Evolutionary conservation across 1,139 yeast species (phyloP).

Genomic region (Debaryomyces nepalensis): DNA sequence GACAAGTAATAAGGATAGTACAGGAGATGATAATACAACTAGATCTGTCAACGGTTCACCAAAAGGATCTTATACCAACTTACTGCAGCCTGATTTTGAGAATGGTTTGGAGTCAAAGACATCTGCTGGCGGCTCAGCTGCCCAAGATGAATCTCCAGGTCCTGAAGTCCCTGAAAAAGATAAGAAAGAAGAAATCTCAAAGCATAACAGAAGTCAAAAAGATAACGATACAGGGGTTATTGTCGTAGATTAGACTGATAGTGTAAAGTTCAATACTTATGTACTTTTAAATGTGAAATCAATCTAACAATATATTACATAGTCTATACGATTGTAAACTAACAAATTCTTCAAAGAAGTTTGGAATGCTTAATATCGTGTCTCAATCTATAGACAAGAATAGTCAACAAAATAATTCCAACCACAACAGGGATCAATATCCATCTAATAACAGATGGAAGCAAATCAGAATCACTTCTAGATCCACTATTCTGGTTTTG

Average conservation of each 20-base stretch:
- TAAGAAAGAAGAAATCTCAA: conserved; percentile 4
- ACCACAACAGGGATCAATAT: conserved; percentile 47
- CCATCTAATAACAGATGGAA: conserved; percentile 39
- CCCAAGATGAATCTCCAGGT: conserved; percentile 32
- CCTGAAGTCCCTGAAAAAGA: conserved; percentile 8
- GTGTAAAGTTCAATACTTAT: background rate
- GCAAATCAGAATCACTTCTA: conserved; percentile 18
- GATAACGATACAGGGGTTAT: conserved; percentile 4
- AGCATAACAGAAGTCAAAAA: conserved; percentile 1
- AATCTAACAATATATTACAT: conserved; percentile 8
- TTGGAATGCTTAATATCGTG: conserved; percentile 61
- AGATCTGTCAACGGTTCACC: conserved; percentile 17
- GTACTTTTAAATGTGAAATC: conserved; percentile 9
- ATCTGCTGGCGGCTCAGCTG: conserved; percentile 42
- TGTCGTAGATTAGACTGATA: conserved; percentile 12
- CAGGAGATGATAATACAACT: conserved; percentile 3
- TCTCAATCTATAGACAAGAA: conserved; percentile 52
- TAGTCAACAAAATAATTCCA: conserved; percentile 40
- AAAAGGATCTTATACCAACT: conserved; percentile 23
- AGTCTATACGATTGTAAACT: background rate
- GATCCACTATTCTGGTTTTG: conserved; percentile 17
- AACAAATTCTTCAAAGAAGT: conserved; percentile 37
- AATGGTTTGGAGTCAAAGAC: conserved; percentile 35
- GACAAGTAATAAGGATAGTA: conserved; percentile 36
- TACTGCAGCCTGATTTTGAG: conserved; percentile 37